Conservation (phyloP, 768 basidiomycete species). For the Rhodotorula diobovata region DNA sequence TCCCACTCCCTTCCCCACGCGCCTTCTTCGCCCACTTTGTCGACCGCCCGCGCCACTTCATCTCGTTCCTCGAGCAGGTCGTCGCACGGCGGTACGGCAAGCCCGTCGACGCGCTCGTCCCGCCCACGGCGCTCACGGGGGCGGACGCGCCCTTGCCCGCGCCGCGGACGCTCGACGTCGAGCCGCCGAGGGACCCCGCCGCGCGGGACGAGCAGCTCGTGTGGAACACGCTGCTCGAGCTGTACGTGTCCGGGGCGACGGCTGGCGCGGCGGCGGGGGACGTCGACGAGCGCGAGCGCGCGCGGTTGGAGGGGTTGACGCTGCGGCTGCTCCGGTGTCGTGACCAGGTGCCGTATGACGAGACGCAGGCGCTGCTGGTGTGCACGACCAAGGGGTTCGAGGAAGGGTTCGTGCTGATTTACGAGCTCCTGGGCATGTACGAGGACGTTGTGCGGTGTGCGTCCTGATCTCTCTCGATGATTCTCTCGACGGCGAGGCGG, state of each 20-base stretch:
- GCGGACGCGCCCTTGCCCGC: slow-evolving; percentile 37
- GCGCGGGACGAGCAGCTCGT: slow-evolving; percentile 69
- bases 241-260: slow-evolving; percentile 59
- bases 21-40: slow-evolving; percentile 92
- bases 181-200: slow-evolving; percentile 44
- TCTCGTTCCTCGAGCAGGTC: slow-evolving; percentile 82
- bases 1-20: slow-evolving; percentile 44
- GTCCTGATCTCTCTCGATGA: slow-evolving; percentile 49
- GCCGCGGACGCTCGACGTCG: not conserved
- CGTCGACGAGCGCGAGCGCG: not conserved
- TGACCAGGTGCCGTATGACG: slow-evolving; percentile 65
- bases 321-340: slow-evolving; percentile 60
- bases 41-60: slow-evolving; percentile 76
- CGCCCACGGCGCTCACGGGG: slow-evolving; percentile 23
- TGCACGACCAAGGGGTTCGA: slow-evolving; percentile 81
- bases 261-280: no score
- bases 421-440: slow-evolving; percentile 93
- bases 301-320: slow-evolving; percentile 60
- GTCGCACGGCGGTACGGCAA: slow-evolving; percentile 68
- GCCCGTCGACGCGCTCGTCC: slow-evolving; percentile 30
- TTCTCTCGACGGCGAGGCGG: no score
- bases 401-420: slow-evolving; percentile 76
- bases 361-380: slow-evolving; percentile 86
- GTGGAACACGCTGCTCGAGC: slow-evolving; percentile 92
- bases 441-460: slow-evolving; percentile 90